Conservation (phyloP, 2,329 filamentous ascomycete species). For the Zymoseptoria pseudotritici region DNA sequence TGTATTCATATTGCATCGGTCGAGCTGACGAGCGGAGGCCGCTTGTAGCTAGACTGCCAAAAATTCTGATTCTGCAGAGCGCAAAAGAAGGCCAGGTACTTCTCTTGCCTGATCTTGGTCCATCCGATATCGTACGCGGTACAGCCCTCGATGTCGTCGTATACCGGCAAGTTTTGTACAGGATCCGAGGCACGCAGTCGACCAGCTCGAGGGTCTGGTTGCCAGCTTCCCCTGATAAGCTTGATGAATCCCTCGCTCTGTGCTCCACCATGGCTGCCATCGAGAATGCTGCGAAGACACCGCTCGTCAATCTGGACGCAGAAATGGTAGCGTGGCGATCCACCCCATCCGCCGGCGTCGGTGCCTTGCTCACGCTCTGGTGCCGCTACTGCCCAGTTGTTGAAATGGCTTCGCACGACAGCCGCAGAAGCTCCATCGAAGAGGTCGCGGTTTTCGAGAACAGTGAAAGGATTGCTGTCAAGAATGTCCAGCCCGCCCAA, state of each 20-base stretch:
- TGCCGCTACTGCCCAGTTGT: background rate
- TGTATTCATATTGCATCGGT: background rate
- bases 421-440: background rate
- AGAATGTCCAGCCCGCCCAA: background rate
- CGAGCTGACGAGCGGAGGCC: background rate
- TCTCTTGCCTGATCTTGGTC: background rate
- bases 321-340: background rate
- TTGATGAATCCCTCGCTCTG: background rate
- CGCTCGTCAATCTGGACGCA: background rate
- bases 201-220: background rate
- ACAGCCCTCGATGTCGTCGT: background rate
- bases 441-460: background rate
- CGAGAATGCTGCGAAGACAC: background rate
- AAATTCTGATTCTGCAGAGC: background rate
- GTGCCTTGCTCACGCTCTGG: background rate
- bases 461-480: background rate
- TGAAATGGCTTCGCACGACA: background rate
- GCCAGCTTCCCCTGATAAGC: background rate
- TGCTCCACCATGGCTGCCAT: background rate
- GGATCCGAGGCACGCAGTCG: background rate
- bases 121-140: background rate
- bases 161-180: background rate
- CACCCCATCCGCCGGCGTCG: too few relatives aligned
- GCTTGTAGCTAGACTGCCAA: background rate
- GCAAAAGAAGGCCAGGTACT: background rate